phyloP scores from a whole-genome alignment of 352 stramenopile species.

The Pythium utonaiense region DNA sequence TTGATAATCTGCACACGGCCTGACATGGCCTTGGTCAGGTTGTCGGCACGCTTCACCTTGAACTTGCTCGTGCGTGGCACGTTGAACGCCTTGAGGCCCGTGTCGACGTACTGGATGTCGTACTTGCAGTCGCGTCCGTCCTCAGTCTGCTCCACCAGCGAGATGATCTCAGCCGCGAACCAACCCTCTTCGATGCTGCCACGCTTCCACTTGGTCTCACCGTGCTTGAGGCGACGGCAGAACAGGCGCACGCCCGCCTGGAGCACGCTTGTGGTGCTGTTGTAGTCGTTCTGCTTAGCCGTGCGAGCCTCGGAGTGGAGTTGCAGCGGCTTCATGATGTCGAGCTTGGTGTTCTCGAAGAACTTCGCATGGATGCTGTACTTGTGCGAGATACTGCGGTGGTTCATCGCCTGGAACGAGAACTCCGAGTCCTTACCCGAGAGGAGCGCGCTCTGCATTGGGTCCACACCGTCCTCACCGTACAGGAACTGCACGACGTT shows the following conservation, averaged over 20 bases:
- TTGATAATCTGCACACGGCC: conserved; percentile 82
- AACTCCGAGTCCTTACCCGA: conserved; percentile 92
- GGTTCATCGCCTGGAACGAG: conserved; percentile 96
- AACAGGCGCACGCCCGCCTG: conserved; percentile 55
- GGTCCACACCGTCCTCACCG: conserved; percentile 98
- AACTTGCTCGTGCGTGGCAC: conserved; percentile 78
- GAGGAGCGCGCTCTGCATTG: conserved; percentile 93
- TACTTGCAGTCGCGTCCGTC: conserved; percentile 74
- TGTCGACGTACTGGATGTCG: conserved; percentile 87
- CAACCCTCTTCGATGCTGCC: conserved; percentile 79
- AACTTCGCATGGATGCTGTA: conserved; percentile 89
- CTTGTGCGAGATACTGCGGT: conserved; percentile 93
- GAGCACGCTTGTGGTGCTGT: conserved; percentile 34
- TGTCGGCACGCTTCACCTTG: conserved; percentile 62
- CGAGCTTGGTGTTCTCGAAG: conserved; percentile 87
- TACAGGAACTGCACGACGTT: conserved; percentile 99
- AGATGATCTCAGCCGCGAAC: conserved; percentile 61
- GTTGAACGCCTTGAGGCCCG: conserved; percentile 69
- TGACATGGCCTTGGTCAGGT: conserved; percentile 70
- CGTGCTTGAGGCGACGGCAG: conserved; percentile 66
- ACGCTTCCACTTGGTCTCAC: conserved; percentile 85
- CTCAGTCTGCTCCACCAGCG: conserved; percentile 55
- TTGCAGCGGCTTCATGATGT: conserved; percentile 85
- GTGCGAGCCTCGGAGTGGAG: conserved; percentile 67
- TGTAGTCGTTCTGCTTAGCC: conserved; percentile 46